Evolutionary conservation across 75 land plant species (phyloP).

Genomic region (Gnetum montanum): DNA sequence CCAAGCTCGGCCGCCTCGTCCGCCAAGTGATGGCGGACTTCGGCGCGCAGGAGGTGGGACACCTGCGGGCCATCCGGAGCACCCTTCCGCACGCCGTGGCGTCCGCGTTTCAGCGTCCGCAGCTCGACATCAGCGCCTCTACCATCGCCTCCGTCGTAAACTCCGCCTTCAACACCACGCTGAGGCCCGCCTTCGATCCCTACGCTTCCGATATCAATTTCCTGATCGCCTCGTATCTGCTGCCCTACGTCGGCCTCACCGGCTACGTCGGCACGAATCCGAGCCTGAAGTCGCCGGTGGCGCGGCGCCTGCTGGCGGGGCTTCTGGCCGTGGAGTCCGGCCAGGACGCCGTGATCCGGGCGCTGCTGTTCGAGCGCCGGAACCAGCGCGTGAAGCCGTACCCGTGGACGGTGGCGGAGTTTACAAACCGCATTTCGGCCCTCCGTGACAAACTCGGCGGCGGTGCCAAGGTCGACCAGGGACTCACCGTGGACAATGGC

Average conservation of each 20-base stretch:
- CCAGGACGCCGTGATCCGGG: conserved; percentile 71
- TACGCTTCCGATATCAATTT: conserved; percentile 26
- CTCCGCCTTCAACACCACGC: too few species aligned
- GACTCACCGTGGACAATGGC: conserved; percentile 24
- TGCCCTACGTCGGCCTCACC: conserved; percentile 40
- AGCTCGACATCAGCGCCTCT: too few species aligned
- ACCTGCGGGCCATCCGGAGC: too few species aligned
- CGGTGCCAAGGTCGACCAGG: conserved; percentile 56
- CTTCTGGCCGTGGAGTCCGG: conserved; percentile 81
- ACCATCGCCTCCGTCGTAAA: too few species aligned
- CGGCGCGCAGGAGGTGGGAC: conserved; percentile 30
- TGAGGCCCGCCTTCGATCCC: conserved; percentile 39
- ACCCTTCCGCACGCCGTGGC: too few species aligned
- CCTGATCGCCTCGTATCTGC: conserved; percentile 22
- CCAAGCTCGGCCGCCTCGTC: conserved; percentile 17
- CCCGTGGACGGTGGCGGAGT: conserved; percentile 41
- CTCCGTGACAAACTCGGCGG: conserved; percentile 33
- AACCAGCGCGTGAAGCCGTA: conserved; percentile 29
- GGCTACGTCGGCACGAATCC: conserved; percentile 43
- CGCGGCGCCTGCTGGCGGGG: conserved; percentile 12
- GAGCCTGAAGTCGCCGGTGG: conserved; percentile 6
- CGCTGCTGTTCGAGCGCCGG: conserved; percentile 35
- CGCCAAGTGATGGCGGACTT: conserved; percentile 21
- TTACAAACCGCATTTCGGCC: conserved; percentile 35
- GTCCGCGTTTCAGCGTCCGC: too few species aligned